phyloP scores from a whole-genome alignment of 257 asterid genomes.

The Lantana camara region DNA sequence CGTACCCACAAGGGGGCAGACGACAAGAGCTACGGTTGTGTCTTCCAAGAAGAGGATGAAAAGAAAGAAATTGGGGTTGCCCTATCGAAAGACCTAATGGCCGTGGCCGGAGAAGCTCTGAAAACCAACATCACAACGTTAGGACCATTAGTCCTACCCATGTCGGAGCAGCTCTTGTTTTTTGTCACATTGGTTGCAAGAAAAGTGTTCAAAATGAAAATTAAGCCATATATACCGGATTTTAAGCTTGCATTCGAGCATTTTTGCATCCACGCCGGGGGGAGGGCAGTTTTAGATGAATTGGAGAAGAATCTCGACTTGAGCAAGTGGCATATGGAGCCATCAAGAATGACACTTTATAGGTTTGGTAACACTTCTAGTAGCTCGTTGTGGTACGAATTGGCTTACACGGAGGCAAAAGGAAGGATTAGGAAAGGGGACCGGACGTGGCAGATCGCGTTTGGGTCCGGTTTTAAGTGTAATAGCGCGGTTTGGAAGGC shows the following conservation, averaged over 20 bases:
- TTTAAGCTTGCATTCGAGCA: slow-evolving; percentile 58
- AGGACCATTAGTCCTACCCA: slow-evolving; percentile 66
- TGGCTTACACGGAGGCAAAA: slow-evolving; percentile 50
- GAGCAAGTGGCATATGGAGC: slow-evolving; percentile 50
- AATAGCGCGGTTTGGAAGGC: slow-evolving; percentile 59
- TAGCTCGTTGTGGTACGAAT: slow-evolving; percentile 53
- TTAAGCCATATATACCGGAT: slow-evolving; percentile 53
- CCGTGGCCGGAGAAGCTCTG: slow-evolving; percentile 51
- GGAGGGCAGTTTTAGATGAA: slow-evolving; percentile 53
- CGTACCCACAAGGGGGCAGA: slow-evolving; percentile 74
- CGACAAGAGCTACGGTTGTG: slow-evolving; percentile 59
- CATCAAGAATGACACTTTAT: slow-evolving; percentile 56
- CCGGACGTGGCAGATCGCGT: slow-evolving; percentile 57
- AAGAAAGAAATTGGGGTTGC: slow-evolving; percentile 35
- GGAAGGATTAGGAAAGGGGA: slow-evolving; percentile 57
- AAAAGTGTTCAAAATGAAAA: slow-evolving; percentile 44
- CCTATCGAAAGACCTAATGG: slow-evolving; percentile 56
- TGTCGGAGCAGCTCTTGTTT: slow-evolving; percentile 63
- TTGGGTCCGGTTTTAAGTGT: slow-evolving; percentile 62
- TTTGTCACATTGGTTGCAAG: slow-evolving; percentile 43
- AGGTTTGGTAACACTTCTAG: slow-evolving; percentile 59
- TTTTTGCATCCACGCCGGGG: slow-evolving; percentile 56
- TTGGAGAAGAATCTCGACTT: slow-evolving; percentile 49
- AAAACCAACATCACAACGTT: slow-evolving; percentile 49
- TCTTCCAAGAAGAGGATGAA: slow-evolving; percentile 63